phyloP scores from a whole-genome alignment of 108 stramenopile genomes.

The Aurantiochytrium sp. region DNA sequence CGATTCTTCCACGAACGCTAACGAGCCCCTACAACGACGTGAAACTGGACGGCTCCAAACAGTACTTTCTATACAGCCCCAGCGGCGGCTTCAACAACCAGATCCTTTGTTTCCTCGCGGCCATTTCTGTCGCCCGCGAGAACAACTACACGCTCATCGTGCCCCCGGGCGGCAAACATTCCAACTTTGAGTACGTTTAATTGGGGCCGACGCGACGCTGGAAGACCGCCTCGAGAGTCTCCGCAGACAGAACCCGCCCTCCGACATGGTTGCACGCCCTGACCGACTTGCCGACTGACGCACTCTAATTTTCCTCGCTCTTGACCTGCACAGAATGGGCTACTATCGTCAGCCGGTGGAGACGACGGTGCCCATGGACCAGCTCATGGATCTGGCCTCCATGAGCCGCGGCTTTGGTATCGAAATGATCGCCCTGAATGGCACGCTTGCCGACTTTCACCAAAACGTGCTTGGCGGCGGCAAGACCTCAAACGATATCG shows the following conservation, averaged over 20 bases:
- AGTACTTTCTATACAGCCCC: conserved; percentile 10
- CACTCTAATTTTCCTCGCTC: background rate
- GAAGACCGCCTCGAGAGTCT: too few species aligned
- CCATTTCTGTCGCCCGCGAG: background rate
- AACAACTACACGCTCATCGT: background rate
- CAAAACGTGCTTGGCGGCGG: background rate
- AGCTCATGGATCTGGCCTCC: background rate
- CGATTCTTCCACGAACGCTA: background rate
- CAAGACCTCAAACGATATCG: background rate
- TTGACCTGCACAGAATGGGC: background rate
- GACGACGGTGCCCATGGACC: background rate
- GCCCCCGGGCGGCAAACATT: conserved; percentile 5
- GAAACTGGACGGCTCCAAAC: background rate
- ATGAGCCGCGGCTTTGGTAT: background rate
- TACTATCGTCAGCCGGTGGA: background rate
- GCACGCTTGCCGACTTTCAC: background rate
- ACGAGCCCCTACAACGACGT: background rate
- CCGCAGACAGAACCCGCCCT: too few species aligned
- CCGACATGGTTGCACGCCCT: too few species aligned
- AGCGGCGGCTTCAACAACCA: background rate
- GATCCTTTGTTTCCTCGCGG: background rate
- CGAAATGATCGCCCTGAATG: background rate
- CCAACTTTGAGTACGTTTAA: background rate
- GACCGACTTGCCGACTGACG: too few species aligned
- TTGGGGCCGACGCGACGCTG: too few species aligned